phyloP scores from a whole-genome alignment of 257 asterid species.

The Ilex aquifolium region DNA sequence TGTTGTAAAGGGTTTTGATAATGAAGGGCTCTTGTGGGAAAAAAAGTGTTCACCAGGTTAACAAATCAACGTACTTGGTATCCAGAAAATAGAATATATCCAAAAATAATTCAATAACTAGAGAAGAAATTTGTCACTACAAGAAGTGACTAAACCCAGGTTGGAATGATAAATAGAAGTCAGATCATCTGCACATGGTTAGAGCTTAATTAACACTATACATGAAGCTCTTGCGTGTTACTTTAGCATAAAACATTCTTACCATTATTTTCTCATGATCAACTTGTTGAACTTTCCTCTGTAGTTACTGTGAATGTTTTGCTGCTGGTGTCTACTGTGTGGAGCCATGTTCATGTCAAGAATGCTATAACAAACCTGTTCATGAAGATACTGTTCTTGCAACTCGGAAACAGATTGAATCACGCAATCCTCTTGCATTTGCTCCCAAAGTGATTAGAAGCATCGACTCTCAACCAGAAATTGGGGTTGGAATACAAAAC shows the following conservation, averaged over 20 bases:
- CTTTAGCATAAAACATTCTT: not conserved
- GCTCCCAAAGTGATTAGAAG: conserved; percentile 62
- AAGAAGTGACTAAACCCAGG: too few species aligned
- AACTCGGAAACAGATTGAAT: conserved; percentile 59
- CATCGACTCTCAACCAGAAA: conserved; percentile 27
- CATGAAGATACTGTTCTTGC: conserved; percentile 67
- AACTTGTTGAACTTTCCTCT: not conserved
- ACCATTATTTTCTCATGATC: not conserved
- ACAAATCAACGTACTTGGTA: too few species aligned
- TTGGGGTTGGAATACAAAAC: conserved; percentile 24
- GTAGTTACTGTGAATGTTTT: conserved; percentile 69
- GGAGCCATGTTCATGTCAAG: conserved; percentile 61
- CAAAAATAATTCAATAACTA: too few species aligned
- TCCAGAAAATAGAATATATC: too few species aligned
- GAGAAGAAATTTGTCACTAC: too few species aligned
- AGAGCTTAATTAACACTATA: not conserved
- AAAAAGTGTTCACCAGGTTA: too few species aligned
- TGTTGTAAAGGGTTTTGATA: too few species aligned
- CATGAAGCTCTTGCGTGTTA: not conserved
- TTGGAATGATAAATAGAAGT: not conserved
- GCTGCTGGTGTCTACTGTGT: conserved; percentile 70
- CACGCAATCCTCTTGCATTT: conserved; percentile 68
- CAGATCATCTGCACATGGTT: not conserved
- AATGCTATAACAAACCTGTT: conserved; percentile 59
- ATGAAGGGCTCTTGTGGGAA: too few species aligned